Conservation (phyloP, 2,329 filamentous ascomycete genomes). For the Myrmaecium sp. region DNA sequence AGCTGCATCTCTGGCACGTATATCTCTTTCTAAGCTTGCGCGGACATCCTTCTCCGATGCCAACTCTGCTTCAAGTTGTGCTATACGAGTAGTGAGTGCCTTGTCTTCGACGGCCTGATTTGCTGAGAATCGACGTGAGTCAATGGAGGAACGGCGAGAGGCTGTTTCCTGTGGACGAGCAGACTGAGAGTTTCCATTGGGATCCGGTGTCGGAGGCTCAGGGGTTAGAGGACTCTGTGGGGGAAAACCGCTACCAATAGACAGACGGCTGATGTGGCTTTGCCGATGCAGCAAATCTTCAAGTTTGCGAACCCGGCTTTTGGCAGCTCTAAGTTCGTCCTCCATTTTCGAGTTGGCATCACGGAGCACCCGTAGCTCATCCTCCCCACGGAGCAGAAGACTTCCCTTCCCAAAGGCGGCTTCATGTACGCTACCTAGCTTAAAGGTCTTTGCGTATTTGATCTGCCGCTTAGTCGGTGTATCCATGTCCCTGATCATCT, state of each 20-base stretch:
- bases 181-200: constrained; percentile 14
- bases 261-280: constrained; percentile 36
- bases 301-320: constrained; percentile 76
- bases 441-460: constrained; percentile 81
- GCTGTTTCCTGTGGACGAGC: constrained; percentile 24
- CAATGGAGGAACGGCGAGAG: constrained; percentile 42
- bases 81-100: constrained; percentile 41
- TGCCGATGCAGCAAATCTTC: constrained; percentile 88
- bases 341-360: constrained; percentile 40
- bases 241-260: constrained; percentile 30
- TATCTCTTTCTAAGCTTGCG: constrained; percentile 51
- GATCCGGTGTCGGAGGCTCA: constrained; percentile 20
- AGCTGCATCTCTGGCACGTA: constrained; percentile 35
- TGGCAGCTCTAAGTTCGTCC: constrained; percentile 62
- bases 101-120: constrained; percentile 44
- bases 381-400: constrained; percentile 69
- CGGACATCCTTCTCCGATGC: constrained; percentile 53
- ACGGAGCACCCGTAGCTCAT: constrained; percentile 46
- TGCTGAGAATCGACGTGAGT: constrained; percentile 43
- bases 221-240: constrained; percentile 16
- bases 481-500: constrained; percentile 63
- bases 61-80: constrained; percentile 63
- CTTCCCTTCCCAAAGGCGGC: constrained; percentile 75
- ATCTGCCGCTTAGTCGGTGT: constrained; percentile 72
- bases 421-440: constrained; percentile 89